Base-by-base conservation (phyloP, 768 basidiomycete genomes). In the Lepiota brunneoincarnata region DNA sequence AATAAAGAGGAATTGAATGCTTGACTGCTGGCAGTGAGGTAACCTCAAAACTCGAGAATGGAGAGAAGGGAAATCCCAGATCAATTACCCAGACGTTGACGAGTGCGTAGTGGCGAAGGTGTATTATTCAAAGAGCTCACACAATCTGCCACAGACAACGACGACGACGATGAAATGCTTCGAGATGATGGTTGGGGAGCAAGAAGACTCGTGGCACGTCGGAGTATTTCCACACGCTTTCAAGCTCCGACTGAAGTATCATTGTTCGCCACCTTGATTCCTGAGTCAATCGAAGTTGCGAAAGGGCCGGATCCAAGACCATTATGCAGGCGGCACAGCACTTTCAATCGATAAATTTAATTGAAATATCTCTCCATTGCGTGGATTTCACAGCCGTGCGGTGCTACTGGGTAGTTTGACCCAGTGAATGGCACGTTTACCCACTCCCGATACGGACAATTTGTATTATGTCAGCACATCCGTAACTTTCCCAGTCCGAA, bases 111-210 rank as follows among this genome's bases (percentile, higher is more conserved):
- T 52, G 55, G 62, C 51, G 64, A 60, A 63, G 61, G 61, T 62
- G 65, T 61, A 59, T 68, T 73, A 76, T 74, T 72, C 71, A 75
- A 69, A 61, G 57, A 72, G 72, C 72, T 73, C 75, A 80, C 78
- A 76, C 75, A 76, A 73, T 67, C 76, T 74, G 75, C 65, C 69
- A 65, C 64, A 63, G 63, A 67, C 64, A 67, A 64, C 64, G 57
- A 60, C 54, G 44, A 47, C 56, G 49, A 59, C 51, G 58, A 51
- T 34, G 58, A 54, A 54, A 57, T 60, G 59, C 56, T 60, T 60
- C 54, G 55, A 57, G 45, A 57, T 58, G 54, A 47, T 60, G 59
- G 59, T 57, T 60, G 54, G 49, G 54, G 45, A 45, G 40, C 50
- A 51, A 53, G 41, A 35, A 36, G 15, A 31, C 38, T 50, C 47